Conservation (phyloP, 257 asterid genomes). For the Schizonepeta tenuifolia region DNA sequence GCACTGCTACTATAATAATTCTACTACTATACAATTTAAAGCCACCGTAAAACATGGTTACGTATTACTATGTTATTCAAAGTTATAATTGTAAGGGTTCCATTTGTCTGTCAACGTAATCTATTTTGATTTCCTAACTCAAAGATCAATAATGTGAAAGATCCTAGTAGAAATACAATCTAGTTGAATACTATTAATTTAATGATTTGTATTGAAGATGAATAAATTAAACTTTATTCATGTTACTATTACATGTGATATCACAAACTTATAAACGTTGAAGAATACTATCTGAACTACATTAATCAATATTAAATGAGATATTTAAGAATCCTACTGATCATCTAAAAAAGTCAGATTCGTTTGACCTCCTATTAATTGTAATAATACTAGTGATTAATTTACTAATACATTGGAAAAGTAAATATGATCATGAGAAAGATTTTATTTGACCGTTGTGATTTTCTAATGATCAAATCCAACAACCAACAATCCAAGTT, state of each 20-base stretch:
- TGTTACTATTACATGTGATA: background rate
- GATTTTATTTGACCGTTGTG: constrained; percentile 26
- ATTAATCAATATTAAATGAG: background rate
- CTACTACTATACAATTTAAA: too few species aligned
- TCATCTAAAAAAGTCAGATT: background rate
- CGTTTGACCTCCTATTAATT: background rate
- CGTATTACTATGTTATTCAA: background rate
- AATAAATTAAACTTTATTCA: background rate
- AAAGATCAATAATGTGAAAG: background rate
- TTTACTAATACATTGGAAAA: constrained; percentile 2
- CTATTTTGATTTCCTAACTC: background rate
- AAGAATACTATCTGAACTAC: too few species aligned
- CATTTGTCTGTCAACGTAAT: background rate
- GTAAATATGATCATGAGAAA: background rate
- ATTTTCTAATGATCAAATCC: constrained; percentile 20
- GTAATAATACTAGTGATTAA: background rate
- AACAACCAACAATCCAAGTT: background rate
- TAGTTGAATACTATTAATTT: too few species aligned
- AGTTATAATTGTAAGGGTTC: background rate
- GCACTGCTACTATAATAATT: background rate
- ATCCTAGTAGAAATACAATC: background rate
- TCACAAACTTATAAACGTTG: too few species aligned
- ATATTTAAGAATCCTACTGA: background rate
- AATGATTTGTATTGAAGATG: background rate
- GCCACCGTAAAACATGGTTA: too few species aligned